Evolutionary conservation across 179 eudicot species (phyloP), one percentile per base, ranked within the genome.

Genomic region (Corrigiola litoralis): DNA sequence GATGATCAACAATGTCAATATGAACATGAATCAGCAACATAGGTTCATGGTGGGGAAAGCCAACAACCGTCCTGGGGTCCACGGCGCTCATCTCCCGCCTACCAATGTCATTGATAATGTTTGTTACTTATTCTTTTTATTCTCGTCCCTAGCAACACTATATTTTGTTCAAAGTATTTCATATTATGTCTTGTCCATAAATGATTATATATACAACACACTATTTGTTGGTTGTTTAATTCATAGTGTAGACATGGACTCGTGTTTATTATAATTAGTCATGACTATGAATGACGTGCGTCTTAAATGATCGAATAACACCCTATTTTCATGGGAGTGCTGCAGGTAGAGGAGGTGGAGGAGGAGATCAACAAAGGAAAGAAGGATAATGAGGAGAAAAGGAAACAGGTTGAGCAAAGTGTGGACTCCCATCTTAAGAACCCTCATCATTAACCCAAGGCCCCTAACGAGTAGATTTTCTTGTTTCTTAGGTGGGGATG

Each of bases 31-130:
- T 47, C 75, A 72, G 12, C 73, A 71, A 38, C 37, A n/a, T 45
- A 60, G 85, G 54, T 46, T 50, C 34, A 78, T 78, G 76, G 79
- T 76, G 29, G 71, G 68, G 1, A 79, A 62, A 76, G 80, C 81
- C n/a, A 38, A 48, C 65, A 70, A 81, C 72, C 82, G 85, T 46
- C 73, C 86, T 0, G 77, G 81, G 9, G 83, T 79, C 7, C 83
- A 82, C 18, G 83, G 79, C 42, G 36, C 79, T 25, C 81, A 75
- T 70, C 82, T 63, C 4, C 80, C 82, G 42, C 2, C 51, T 42
- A 49, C 74, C 13, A 44, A 62, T 18, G 28, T 29, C 40, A 62
- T 81, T 48, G 69, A 66, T 40, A 58, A 75, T 34, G 84, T 77
- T 46, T 4, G 70, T n/a, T n/a, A 0, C 6, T n/a, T 8, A 6